Base-by-base conservation (phyloP, 495 filamentous ascomycete genomes). In the Penicillium mononematosum region DNA sequence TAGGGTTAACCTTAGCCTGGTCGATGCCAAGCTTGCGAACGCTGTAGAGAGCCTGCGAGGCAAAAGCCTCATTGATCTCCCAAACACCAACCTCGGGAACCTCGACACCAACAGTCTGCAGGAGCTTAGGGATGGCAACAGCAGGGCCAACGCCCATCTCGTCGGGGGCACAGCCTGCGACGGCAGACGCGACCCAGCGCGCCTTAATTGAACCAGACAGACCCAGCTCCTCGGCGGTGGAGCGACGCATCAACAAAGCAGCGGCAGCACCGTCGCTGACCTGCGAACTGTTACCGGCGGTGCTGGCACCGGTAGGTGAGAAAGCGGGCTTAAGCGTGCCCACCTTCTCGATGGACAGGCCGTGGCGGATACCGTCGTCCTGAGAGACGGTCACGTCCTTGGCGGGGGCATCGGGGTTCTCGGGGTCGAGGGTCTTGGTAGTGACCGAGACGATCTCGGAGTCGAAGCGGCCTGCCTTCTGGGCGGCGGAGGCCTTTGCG, bases 21-120 rank as follows among this genome's bases (percentile, higher is more conserved):
- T 80, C 80, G 76, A 85, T 82, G 9, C 90, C 90, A 17, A 96
- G 75, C 71, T 86, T 81, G 61, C 89, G 75, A 34, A 90, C 69
- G 65, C 88, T 93, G 75, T 95, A 89, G 10, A 96, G 68, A 12
- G 89, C 86, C 75, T 97, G 92, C 52, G 86, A 89, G 4, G 92
- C 92, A 74, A 96, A 97, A 19, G 92, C 92, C 80, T 96, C 92
- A 71, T 96, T 97, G 69, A 97, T 86, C 80, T 97, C 92, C 91
- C 91, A 96, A n/a, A 93, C 75, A 6, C 87, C 82, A 0, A 97
- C 86, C 47, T 97, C 90, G 10, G 77, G 73, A 6, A 76, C 84
- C 47, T 65, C 63, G 36, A 96, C 58, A 17, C 85, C 90, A 10
- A 87, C 78, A 53, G 81, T 78, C 46, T 79, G 66, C 19, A 96